These are phyloP conservation scores for Nicotiana tomentosiformis DNA, from an alignment of 257 asterid genomes.

Conservation along the genomic window DNA sequence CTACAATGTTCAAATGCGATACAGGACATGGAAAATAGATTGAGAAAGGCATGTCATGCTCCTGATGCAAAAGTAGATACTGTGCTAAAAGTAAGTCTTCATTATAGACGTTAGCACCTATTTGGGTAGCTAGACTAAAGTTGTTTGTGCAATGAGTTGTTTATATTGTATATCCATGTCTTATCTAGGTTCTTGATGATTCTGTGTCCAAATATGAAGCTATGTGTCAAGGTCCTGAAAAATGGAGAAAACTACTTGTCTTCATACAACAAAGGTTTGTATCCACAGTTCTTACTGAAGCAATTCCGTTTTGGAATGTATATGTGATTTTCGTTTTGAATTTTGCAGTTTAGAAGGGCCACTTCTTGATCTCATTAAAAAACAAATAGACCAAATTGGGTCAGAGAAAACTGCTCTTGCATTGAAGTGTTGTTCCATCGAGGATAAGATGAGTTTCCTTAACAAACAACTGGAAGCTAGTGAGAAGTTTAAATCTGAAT, in stretches of 20 bases:
- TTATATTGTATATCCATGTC: not conserved
- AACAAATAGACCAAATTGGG: conserved; percentile 73
- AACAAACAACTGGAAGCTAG: conserved; percentile 89
- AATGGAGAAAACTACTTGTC: conserved; percentile 67
- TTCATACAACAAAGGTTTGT: conserved; percentile 85
- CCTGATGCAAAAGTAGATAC: conserved; percentile 71
- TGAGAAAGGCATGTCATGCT: conserved; percentile 80
- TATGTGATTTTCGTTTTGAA: conserved; percentile 6
- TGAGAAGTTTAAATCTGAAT: conserved; percentile 83
- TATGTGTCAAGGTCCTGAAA: conserved; percentile 91
- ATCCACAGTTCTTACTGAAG: not conserved
- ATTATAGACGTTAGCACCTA: not conserved
- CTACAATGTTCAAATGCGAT: conserved; percentile 61
- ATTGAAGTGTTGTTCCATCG: conserved; percentile 73
- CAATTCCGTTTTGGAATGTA: not conserved
- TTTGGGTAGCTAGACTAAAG: not conserved
- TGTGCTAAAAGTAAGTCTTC: conserved; percentile 59
- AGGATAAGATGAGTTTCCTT: conserved; percentile 67
- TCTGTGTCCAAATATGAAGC: conserved; percentile 73
- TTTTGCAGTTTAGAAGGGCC: conserved; percentile 90
- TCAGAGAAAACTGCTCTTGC: conserved; percentile 79
- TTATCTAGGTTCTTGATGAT: conserved; percentile 72
- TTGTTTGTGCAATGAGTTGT: not conserved
- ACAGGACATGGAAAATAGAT: conserved; percentile 84
- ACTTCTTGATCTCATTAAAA: conserved; percentile 69